Conservation (phyloP, 164 flowering plant species). For the Annona squamosa region DNA sequence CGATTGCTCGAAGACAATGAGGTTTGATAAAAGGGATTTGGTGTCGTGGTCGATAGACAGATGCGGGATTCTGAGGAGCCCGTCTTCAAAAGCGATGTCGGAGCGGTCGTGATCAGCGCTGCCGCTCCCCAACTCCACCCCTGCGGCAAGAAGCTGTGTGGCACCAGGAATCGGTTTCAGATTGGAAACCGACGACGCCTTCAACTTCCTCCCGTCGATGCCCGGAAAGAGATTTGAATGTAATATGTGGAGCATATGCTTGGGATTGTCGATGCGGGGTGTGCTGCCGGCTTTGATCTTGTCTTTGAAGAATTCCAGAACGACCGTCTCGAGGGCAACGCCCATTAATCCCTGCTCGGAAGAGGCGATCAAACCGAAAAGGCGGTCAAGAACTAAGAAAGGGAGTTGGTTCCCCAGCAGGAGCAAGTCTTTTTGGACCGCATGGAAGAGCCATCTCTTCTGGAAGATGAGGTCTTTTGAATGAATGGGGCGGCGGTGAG, state of each 20-base stretch:
- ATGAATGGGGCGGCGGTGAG: too few species aligned
- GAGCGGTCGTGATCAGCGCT: not conserved
- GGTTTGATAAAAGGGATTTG: not conserved
- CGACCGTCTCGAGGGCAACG: not conserved
- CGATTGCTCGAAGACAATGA: not conserved
- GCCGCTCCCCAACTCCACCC: not conserved
- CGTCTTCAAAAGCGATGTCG: not conserved
- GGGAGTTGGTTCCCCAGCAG: slow-evolving; percentile 4
- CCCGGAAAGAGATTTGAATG: not conserved
- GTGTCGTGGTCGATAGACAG: not conserved
- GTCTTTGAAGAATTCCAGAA: not conserved
- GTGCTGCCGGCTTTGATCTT: not conserved
- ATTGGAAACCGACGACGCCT: not conserved
- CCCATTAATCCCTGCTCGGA: not conserved
- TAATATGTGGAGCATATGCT: not conserved
- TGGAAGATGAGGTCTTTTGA: not conserved
- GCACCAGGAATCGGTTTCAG: not conserved
- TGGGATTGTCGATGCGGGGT: not conserved
- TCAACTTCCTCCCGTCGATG: too few species aligned
- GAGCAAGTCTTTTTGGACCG: not conserved
- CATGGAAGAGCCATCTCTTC: not conserved
- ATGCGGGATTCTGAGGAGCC: not conserved
- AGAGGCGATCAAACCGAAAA: not conserved
- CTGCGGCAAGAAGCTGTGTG: not conserved
- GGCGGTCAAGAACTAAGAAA: not conserved